Base-by-base conservation (phyloP, 129 eudicot species). In the Helichrysum umbraculigerum region DNA sequence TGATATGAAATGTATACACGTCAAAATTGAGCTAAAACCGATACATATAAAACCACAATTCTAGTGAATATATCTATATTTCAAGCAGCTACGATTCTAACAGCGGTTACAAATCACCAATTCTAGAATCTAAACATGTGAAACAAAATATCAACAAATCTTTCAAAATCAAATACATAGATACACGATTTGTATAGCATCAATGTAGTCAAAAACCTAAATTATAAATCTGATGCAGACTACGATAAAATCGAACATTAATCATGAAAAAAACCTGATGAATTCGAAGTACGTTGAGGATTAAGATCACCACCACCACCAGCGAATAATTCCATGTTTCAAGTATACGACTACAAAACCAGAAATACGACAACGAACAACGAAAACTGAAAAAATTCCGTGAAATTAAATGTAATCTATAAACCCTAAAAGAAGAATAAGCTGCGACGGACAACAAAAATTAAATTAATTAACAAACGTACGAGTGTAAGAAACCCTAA, bases 231-330 rank as follows among this genome's bases (percentile, higher is more conserved):
- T 28, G 59, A 79, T 34, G 47, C 47, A 41, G 47, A 14, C 12
- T 57, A 77, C 2, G 16, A 78, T 11, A 19, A 64, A 58, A 79
- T 72, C 83, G 35, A 79, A 68, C 61, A 25, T 21, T 3, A 57
- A 63, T 20, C 21, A 7, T 41, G 22, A 37, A 41, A 19, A 78
- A 63, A 61, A 79, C 83, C 83, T 79, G 83, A 5, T 4, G 78
- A 64, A 79, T 65, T 79, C n/a, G 83, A 72, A 79, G 47, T 54
- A 72, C n/a, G 73, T 64, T 64, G 82, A 61, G 71, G 82, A 78
- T 70, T 78, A 64, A 57, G 73, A 10, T 66, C 83, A 39, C 73
- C 83, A 71, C 44, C 78, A 9, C 67, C 77, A 54, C 73, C 78
- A 16, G 61, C 73, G 44, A 79, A 79, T 72, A 78, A 30, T 2